These are phyloP conservation scores for Russula sp. DNA, from an alignment of 768 basidiomycete species.

Conservation along the genomic window DNA sequence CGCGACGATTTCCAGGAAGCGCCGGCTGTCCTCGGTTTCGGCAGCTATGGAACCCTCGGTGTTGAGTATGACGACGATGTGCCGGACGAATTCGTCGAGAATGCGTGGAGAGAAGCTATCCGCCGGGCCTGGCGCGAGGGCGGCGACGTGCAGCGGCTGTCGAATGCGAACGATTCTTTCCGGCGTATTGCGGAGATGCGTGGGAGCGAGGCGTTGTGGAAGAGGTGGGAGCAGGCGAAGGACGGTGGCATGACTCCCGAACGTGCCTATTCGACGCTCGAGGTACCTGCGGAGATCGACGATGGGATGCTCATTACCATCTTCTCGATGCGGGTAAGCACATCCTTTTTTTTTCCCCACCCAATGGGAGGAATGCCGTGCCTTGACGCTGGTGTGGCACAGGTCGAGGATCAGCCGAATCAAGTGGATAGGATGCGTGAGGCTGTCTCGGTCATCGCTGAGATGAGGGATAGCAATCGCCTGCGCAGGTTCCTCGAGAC, in stretches of 20 bases:
- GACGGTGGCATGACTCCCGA: slow-evolving; percentile 57
- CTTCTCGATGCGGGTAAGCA: slow-evolving; percentile 57
- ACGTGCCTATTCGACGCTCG: slow-evolving; percentile 64
- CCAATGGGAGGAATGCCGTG: not conserved
- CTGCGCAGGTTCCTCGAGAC: slow-evolving; percentile 57
- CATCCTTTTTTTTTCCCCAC: slow-evolving; percentile 18
- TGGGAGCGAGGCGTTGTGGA: slow-evolving; percentile 42
- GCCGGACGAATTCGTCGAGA: slow-evolving; percentile 59
- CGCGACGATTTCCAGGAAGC: slow-evolving; percentile 45
- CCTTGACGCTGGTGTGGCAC: slow-evolving; percentile 10
- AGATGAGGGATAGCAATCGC: slow-evolving; percentile 64
- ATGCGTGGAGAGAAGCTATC: slow-evolving; percentile 59
- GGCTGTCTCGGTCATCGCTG: slow-evolving; percentile 67
- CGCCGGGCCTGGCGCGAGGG: slow-evolving; percentile 47
- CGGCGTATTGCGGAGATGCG: slow-evolving; percentile 59
- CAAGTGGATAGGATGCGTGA: slow-evolving; percentile 66
- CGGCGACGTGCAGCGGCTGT: slow-evolving; percentile 39
- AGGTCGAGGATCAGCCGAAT: slow-evolving; percentile 67
- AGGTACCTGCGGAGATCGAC: slow-evolving; percentile 61
- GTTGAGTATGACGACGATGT: slow-evolving; percentile 69
- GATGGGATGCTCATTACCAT: slow-evolving; percentile 74
- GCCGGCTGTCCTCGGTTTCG: slow-evolving; percentile 55
- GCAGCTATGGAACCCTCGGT: slow-evolving; percentile 45
- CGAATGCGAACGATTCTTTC: slow-evolving; percentile 59
- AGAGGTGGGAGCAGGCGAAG: slow-evolving; percentile 47